Conservation (phyloP, 257 asterid species). For the Cordia subcordata region DNA sequence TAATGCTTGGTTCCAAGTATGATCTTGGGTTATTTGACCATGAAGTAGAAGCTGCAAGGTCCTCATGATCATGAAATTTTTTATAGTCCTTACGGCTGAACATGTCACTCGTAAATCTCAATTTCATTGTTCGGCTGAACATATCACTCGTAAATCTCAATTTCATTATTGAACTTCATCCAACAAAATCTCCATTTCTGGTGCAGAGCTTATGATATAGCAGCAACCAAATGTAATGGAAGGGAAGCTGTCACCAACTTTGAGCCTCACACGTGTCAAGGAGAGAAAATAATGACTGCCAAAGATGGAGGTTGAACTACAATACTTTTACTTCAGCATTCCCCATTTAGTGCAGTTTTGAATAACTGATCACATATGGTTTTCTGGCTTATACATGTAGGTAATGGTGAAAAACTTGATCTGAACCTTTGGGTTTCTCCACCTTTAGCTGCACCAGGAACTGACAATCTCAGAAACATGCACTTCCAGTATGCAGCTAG, state of each 20-base stretch:
- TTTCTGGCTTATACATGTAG: constrained; percentile 31
- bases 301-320: constrained; percentile 45
- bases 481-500: constrained; percentile 25
- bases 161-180: constrained; percentile 19
- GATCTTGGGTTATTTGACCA: constrained; percentile 60
- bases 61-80: constrained; percentile 26
- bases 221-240: constrained; percentile 58
- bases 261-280: constrained; percentile 39
- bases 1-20: constrained; percentile 55
- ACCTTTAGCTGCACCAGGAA: constrained; percentile 38
- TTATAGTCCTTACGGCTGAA: constrained; percentile 16
- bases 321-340: not conserved
- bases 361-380: not conserved
- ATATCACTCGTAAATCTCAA: constrained; percentile 11
- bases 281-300: constrained; percentile 30
- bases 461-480: constrained; percentile 23
- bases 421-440: constrained; percentile 84
- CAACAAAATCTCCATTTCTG: constrained; percentile 20
- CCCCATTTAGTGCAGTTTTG: not conserved
- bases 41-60: constrained; percentile 76
- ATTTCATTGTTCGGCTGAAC: constrained; percentile 15
- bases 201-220: constrained; percentile 79
- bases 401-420: constrained; percentile 59
- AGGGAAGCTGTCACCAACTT: constrained; percentile 67
- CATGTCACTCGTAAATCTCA: constrained; percentile 11